These are phyloP conservation scores for Tuber melanosporum DNA, from an alignment of 495 filamentous ascomycete genomes.

Conservation along the genomic window DNA sequence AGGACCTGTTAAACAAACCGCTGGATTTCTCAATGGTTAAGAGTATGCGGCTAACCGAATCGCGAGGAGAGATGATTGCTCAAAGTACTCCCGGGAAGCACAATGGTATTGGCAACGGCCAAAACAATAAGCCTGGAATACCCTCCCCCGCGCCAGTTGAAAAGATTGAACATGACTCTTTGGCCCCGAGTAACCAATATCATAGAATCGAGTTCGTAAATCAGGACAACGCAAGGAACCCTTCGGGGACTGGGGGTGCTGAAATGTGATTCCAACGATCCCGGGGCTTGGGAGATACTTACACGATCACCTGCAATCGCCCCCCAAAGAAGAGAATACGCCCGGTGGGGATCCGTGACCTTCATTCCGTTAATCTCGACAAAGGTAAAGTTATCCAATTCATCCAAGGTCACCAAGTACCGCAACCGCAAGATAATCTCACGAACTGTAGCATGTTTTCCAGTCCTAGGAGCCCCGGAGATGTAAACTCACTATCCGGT, in stretches of 20 bases:
- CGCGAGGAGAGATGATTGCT: too few species aligned
- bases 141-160: too few species aligned
- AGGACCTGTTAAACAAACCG: slow-evolving; percentile 61
- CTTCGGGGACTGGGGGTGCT: slow-evolving; percentile 78
- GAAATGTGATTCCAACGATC: slow-evolving; percentile 87
- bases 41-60: too few species aligned
- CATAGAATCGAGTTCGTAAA: too few species aligned
- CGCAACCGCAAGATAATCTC: slow-evolving; percentile 92
- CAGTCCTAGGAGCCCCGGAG: slow-evolving; percentile 94
- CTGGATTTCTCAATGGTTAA: too few species aligned
- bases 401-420: slow-evolving; percentile 57
- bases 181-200: too few species aligned
- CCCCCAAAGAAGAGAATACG: slow-evolving; percentile 93
- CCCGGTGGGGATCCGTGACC: slow-evolving; percentile 86
- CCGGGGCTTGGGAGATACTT: slow-evolving; percentile 80
- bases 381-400: too few species aligned
- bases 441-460: slow-evolving; percentile 95
- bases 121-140: too few species aligned
- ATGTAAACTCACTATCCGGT: slow-evolving; percentile 97
- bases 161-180: too few species aligned
- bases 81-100: too few species aligned
- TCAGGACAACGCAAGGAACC: slow-evolving; percentile 87
- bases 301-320: slow-evolving; percentile 89
- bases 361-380: too few species aligned
- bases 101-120: too few species aligned